Percentiles rank a stretch among this genome's conserved stretches.
These are phyloP conservation scores for Puccinia hordei DNA, from an alignment of 1,284 basidiomycete genomes.

Conservation along the genomic window DNA sequence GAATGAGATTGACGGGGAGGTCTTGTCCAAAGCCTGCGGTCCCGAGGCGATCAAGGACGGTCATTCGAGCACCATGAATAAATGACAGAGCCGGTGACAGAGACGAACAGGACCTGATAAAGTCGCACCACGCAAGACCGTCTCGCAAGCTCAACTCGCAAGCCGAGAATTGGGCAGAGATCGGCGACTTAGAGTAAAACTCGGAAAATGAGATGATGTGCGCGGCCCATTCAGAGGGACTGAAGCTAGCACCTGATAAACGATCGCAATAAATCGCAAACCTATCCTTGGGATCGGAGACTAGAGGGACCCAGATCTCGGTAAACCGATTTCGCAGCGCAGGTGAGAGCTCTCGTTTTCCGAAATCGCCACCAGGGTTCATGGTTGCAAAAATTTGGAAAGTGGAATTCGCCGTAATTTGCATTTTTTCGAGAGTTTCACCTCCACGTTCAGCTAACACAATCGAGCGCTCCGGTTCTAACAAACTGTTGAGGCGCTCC, in stretches of 20 bases:
- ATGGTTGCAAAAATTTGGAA: conserved; percentile 97
- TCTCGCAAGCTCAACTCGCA: conserved; percentile 73
- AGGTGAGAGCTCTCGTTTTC: conserved; percentile 97
- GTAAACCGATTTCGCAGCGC: conserved; percentile 97
- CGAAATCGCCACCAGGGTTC: conserved; percentile 99
- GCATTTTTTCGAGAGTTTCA: conserved; percentile 69
- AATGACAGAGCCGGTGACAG: conserved; percentile 55
- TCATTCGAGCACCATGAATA: conserved; percentile 61
- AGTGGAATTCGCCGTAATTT: conserved; percentile 67
- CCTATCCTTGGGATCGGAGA: conserved; percentile 76
- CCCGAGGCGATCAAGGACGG: conserved; percentile 61
- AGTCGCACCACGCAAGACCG: conserved; percentile 87
- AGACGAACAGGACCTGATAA: conserved; percentile 68
- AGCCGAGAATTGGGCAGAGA: conserved; percentile 65
- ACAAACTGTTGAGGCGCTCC: conserved; percentile 92
- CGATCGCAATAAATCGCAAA: conserved; percentile 74
- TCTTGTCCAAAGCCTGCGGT: conserved; percentile 54
- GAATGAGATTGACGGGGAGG: conserved; percentile 24
- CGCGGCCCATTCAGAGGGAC: conserved; percentile 66
- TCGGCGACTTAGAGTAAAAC: conserved; percentile 73
- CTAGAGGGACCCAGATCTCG: conserved; percentile 95
- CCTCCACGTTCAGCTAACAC: conserved; percentile 92
- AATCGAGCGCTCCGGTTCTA: conserved; percentile 85
- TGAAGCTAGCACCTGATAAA: conserved; percentile 64
- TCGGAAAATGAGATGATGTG: conserved; percentile 76